Conservation (phyloP, 768 basidiomycete species). For the Tylopilus sp. region DNA sequence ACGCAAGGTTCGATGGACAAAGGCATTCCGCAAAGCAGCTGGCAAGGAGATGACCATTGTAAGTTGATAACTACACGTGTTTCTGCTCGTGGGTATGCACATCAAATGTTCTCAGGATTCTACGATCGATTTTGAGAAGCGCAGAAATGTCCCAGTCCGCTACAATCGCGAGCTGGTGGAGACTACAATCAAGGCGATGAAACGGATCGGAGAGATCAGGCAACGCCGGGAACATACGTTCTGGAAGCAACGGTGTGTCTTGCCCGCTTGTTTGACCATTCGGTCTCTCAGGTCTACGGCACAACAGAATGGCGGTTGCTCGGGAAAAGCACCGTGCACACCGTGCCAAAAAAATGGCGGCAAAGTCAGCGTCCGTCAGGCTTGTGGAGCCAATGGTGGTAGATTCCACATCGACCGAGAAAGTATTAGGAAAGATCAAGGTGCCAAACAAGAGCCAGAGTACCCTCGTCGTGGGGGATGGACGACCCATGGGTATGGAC, state of each 20-base stretch:
- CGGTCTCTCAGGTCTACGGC: neutral
- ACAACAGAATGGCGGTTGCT: conserved; percentile 74
- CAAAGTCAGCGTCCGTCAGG: conserved; percentile 53
- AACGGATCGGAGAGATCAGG: conserved; percentile 90
- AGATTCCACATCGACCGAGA: conserved; percentile 43
- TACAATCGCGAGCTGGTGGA: conserved; percentile 93
- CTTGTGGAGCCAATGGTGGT: conserved; percentile 61
- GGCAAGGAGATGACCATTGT: conserved; percentile 99
- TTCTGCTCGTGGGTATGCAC: neutral
- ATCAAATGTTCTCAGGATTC: conserved; percentile 65
- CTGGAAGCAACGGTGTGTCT: conserved; percentile 84
- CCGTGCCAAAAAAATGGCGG: conserved; percentile 60
- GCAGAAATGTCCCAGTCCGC: conserved; percentile 93
- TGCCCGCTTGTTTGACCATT: neutral
- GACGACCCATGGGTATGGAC: conserved; percentile 90
- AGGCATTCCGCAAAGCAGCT: conserved; percentile 97
- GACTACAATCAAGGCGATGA: conserved; percentile 95
- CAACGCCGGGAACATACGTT: conserved; percentile 87
- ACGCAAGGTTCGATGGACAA: conserved; percentile 98
- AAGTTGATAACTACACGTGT: conserved; percentile 28
- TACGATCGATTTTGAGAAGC: conserved; percentile 98
- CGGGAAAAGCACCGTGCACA: conserved; percentile 75
- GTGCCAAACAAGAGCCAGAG: conserved; percentile 58
- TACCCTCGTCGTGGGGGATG: conserved; percentile 79
- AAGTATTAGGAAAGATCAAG: conserved; percentile 76